Base-by-base conservation (phyloP, 306 rosid species). In the Coriaria nepalensis region DNA sequence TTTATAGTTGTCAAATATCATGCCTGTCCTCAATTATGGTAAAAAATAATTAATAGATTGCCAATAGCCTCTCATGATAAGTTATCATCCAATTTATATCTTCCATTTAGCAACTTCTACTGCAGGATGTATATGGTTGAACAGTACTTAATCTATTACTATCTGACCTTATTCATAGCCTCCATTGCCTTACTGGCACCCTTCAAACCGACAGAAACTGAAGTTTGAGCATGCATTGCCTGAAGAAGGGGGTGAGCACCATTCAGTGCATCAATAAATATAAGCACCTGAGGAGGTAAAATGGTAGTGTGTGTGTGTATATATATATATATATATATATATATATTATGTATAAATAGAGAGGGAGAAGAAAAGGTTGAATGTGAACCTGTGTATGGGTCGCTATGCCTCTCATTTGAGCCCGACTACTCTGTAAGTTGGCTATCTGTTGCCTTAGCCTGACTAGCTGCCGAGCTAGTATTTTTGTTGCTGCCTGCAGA, bases 371-470 rank as follows among this genome's bases (percentile, higher is more conserved):
- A 34, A 11, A 43, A 56, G 45, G 33, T 43, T 55, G 51, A 52
- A 37, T 70, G 52, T 35, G 43, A 5, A 86, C 99, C 93, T 92
- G 96, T 1, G 99, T 92, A 60, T 92, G 99, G 73, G 93, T 92
- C 55, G 99, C 84, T 56, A 92, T 72, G 64, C 99, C 99, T 78
- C 96, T 82, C 93, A 92, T 82, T 70, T 92, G 99, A 78, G 99
- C 99, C 69, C 99, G 76, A 80, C 99, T 86, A 40, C 96, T 93
- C 65, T 86, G 99, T 62, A 92, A 87, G 62, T 92, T 92, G 47
- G 93, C 76, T 43, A 92, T 80, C 58, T 92, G 99, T 67, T 86
- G 96, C 78, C 94, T 73, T 50, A 92, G 96, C 77, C 99, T 82
- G 42, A 92, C 56, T 37, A 92, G 69, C 67, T 92, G 99, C 55